Conservation (phyloP, 169 alveolate genomes). For the Neospora caninum region DNA sequence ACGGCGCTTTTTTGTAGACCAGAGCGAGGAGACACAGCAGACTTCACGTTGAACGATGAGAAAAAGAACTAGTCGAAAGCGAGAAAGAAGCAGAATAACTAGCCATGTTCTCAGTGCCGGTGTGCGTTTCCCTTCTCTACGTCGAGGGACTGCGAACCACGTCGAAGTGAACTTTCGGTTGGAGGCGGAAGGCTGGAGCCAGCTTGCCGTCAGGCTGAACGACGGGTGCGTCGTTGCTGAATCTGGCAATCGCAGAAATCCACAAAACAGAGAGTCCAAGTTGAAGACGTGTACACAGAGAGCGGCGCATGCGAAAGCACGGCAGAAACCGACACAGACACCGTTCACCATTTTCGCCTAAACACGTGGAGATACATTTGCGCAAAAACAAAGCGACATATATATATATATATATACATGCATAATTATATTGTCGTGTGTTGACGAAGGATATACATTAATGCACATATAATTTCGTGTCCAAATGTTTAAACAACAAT, state of each 20-base stretch:
- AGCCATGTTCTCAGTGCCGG: too few species aligned
- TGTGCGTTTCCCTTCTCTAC: too few species aligned
- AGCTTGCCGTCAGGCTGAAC: conserved; percentile 24
- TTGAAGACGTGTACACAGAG: too few species aligned
- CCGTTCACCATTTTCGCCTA: background rate
- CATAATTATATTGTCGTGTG: background rate
- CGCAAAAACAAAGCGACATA: background rate
- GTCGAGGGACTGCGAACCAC: background rate
- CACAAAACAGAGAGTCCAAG: background rate
- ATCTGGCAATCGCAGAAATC: background rate
- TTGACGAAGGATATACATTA: background rate
- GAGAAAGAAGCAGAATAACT: too few species aligned
- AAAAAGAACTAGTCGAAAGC: too few species aligned
- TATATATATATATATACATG: background rate
- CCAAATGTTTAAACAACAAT: too few species aligned
- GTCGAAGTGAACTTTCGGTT: conserved; percentile 35
- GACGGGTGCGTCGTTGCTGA: conserved; percentile 29
- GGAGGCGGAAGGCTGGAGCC: conserved; percentile 16
- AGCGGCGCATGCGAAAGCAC: too few species aligned
- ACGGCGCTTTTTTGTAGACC: too few species aligned
- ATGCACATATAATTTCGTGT: background rate
- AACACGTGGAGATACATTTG: background rate
- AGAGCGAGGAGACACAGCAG: too few species aligned
- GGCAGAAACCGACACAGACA: background rate
- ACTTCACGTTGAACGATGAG: too few species aligned